Evolutionary conservation across 495 filamentous ascomycete genomes (phyloP).

Genomic region (Acidiella bohemica): DNA sequence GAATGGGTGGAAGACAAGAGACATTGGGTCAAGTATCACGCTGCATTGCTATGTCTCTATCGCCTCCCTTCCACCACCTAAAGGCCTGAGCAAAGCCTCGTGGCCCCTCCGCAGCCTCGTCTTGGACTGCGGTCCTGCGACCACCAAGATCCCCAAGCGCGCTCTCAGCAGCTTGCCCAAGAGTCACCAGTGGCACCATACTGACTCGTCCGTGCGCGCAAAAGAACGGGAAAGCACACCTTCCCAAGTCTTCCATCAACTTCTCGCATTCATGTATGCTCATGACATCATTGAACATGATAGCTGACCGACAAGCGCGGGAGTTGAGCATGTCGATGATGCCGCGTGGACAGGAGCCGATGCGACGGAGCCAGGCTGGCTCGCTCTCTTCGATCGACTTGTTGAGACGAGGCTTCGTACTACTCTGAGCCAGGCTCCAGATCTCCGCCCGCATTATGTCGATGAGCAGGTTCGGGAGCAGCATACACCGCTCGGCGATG

Average conservation of each 20-base stretch:
- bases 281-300: constrained; percentile 92
- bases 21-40: background rate
- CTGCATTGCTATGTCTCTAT: too few species aligned
- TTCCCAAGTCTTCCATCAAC: constrained; percentile 48
- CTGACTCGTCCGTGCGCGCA: constrained; percentile 46
- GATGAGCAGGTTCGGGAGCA: constrained; percentile 53
- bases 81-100: background rate
- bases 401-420: background rate
- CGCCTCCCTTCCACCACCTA: background rate
- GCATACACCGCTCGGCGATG: constrained; percentile 62
- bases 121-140: too few species aligned
- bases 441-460: constrained; percentile 62
- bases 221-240: constrained; percentile 77
- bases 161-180: constrained; percentile 3
- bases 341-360: constrained; percentile 55
- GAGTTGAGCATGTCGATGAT: constrained; percentile 85
- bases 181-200: constrained; percentile 28
- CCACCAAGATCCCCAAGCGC: too few species aligned
- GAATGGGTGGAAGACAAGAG: too few species aligned
- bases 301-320: constrained; percentile 73
- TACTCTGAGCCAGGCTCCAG: constrained; percentile 35
- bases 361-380: constrained; percentile 41
- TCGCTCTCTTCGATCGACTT: background rate
- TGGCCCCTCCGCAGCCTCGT: background rate
- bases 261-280: constrained; percentile 48